A percentile compares a stretch with the other conserved stretches of the same genome.
Evolutionary conservation across 192 early-diverging fungal genomes (phyloP).

Genomic region (Backusella circina): DNA sequence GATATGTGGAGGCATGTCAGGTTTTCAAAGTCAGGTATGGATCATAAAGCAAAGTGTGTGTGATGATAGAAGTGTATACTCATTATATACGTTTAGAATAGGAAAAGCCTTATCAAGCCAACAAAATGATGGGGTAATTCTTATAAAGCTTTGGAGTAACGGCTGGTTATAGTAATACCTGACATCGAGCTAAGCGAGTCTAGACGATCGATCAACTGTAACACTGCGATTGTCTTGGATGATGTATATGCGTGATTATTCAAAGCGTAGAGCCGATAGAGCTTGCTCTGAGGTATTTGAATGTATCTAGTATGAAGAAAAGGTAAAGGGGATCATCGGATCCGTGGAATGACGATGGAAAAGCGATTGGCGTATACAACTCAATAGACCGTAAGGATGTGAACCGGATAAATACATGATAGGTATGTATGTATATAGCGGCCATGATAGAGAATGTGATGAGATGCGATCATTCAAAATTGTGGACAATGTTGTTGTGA

Average conservation of each 20-base stretch:
- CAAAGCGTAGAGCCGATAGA: not conserved
- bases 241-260: not conserved
- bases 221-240: not conserved
- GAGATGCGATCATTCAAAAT: not conserved
- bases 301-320: not conserved
- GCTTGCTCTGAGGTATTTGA: not conserved
- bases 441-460: not conserved
- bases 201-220: not conserved
- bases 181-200: not conserved
- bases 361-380: not conserved
- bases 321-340: not conserved
- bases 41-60: not conserved
- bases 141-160: not conserved
- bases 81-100: not conserved
- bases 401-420: not conserved
- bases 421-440: too few relatives aligned
- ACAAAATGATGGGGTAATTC: not conserved
- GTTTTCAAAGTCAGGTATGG: not conserved
- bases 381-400: not conserved
- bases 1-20: not conserved
- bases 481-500: not conserved
- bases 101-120: not conserved
- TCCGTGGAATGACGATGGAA: not conserved
- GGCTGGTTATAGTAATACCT: not conserved
- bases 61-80: not conserved